Evolutionary conservation across 306 rosid genomes (phyloP).

Genomic region (Adenanthera pavonina): DNA sequence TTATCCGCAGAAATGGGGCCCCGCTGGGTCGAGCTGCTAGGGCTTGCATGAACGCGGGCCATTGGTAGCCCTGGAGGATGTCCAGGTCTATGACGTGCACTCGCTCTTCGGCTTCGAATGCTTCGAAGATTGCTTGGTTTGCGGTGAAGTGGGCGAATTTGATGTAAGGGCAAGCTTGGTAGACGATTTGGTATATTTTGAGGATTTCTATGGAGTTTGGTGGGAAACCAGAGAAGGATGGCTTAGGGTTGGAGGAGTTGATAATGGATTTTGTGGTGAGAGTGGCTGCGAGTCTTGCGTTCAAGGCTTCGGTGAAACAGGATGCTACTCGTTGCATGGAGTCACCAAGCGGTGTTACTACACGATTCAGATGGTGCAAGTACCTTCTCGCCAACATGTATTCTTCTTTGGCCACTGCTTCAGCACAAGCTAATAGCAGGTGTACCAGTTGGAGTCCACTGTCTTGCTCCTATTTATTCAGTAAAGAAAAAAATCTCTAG

Average conservation of each 20-base stretch:
- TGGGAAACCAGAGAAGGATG: conserved; percentile 54
- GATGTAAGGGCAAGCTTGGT: conserved; percentile 91
- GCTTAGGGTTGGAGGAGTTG: conserved; percentile 9
- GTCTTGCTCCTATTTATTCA: conserved; percentile 70
- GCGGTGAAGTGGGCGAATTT: conserved; percentile 95
- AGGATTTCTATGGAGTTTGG: conserved; percentile 78
- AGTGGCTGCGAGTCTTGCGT: conserved; percentile 73
- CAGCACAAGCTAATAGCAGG: conserved; percentile 91
- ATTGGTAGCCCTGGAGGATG: conserved; percentile 88
- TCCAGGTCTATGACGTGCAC: conserved; percentile 88
- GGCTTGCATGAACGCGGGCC: conserved; percentile 98
- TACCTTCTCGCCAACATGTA: conserved; percentile 86
- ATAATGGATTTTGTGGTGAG: conserved; percentile 48
- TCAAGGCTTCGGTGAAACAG: conserved; percentile 83
- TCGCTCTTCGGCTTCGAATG: conserved; percentile 81
- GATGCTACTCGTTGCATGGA: conserved; percentile 93
- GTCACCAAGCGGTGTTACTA: conserved; percentile 78
- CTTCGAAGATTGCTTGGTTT: conserved; percentile 90
- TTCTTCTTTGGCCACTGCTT: conserved; percentile 90
- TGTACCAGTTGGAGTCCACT: conserved; percentile 95
- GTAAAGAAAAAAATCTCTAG: background rate
- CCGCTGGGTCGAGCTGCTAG: conserved; percentile 68
- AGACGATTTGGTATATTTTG: conserved; percentile 85
- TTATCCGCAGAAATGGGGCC: conserved; percentile 72
- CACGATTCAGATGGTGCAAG: conserved; percentile 75